Conservation (phyloP, 2,329 filamentous ascomycete species). For the Scedosporium aurantiacum region DNA sequence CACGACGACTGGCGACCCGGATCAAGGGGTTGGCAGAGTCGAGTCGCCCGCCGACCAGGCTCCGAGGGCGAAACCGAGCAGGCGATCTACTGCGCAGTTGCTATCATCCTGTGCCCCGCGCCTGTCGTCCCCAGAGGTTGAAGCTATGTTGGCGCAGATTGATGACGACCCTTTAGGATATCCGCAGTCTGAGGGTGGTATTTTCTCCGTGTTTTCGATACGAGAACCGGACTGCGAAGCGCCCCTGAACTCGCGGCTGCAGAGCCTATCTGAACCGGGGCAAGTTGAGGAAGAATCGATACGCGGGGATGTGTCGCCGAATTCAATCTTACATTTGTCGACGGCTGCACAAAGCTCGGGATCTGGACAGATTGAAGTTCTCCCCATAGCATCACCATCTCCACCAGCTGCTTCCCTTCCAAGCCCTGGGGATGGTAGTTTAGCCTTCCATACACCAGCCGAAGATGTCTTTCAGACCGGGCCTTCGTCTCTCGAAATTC, state of each 20-base stretch:
- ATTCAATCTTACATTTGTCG: too few relatives aligned
- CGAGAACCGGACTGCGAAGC: background rate
- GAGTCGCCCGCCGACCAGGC: background rate
- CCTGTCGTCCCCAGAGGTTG: conserved; percentile 6
- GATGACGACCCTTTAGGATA: conserved; percentile 7
- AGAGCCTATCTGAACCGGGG: background rate
- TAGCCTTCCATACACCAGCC: background rate
- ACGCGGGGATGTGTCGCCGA: too few relatives aligned
- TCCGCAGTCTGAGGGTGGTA: background rate
- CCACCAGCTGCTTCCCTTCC: background rate
- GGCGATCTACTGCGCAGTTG: background rate
- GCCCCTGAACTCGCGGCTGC: too few relatives aligned
- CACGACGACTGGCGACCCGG: conserved; percentile 1
- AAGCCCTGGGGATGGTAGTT: background rate
- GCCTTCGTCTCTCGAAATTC: background rate
- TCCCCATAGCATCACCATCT: background rate
- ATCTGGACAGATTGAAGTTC: too few relatives aligned
- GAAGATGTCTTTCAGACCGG: background rate
- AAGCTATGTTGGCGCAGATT: conserved; percentile 7
- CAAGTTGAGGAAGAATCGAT: too few relatives aligned
- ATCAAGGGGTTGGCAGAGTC: background rate
- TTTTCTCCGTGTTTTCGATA: conserved; percentile 2
- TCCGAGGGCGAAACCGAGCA: background rate
- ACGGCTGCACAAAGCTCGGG: too few relatives aligned
- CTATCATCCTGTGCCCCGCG: background rate